Base-by-base conservation (phyloP, 2,329 filamentous ascomycete species). In the Paracamarosporium sp. region DNA sequence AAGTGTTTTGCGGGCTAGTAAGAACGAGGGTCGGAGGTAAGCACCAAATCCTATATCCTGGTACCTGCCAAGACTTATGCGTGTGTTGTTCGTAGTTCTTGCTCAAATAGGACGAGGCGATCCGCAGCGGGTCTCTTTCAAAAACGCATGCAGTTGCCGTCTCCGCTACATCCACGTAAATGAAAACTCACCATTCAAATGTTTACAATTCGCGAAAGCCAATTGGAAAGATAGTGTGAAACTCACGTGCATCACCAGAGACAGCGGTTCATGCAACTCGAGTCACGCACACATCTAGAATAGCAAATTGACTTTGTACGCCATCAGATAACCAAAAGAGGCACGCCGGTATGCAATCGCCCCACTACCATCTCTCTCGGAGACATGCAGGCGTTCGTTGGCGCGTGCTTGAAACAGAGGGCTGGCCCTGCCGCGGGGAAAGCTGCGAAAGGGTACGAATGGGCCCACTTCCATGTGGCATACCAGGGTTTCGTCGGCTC, bases 371-470 rank as follows among this genome's bases (percentile, higher is more conserved):
- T n/a, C 25, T 7, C 43, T 8, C 25, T 24, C 25, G 13, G 43
- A 7, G 30, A 28, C 43, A 17, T 28, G 43, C 5, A 15, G 25
- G 43, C 24, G 43, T 9, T 7, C 15, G 25, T 28, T n/a, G 43
- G 43, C 24, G 43, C 43, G n/a, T 45, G 43, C 12, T 45, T 45
- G 43, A 45, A 45, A 45, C 43, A 30, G 30, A 45, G 11, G 43
- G 43, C 25, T 28, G 27, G 27, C 25, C 25, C 20, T 25, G 30
- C 9, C 17, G 25, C 47, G 47, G 47, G 31, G 33, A 28, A 24
- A 30, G 25, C 47, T 40, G 33, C 45, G 20, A 35, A 20, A 27
- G 24, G 25, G 24, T 36, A 27, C 46, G 33, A 17, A 20, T 15
- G 1, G 47, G 24, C 33, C 33, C 47, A 30, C 33, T 40, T 15